A percentile compares a stretch with the other conserved stretches of the same genome.
Evolutionary conservation across 106 monocot species (phyloP).

Genomic region (Dendrobium nobile): DNA sequence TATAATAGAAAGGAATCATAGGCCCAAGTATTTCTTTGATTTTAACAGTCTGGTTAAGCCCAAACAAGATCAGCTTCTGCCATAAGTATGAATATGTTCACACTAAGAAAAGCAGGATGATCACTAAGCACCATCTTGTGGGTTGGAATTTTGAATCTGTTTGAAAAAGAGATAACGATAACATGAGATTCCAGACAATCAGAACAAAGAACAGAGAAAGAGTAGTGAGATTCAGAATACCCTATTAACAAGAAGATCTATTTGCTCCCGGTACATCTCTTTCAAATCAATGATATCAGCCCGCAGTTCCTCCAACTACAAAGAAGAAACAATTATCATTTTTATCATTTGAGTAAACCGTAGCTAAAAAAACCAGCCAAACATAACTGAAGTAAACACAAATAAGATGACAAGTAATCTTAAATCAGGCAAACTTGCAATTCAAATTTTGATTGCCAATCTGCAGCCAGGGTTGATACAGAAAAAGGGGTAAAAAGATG

Average conservation of each 20-base stretch:
- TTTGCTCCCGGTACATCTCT: constrained; percentile 98
- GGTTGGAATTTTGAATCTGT: constrained; percentile 2
- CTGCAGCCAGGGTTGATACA: not conserved
- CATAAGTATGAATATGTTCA: not conserved
- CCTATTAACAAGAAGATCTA: constrained; percentile 95
- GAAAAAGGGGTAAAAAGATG: not conserved
- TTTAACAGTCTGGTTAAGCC: not conserved
- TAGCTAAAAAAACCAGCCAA: not conserved
- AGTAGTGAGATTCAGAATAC: constrained; percentile 18
- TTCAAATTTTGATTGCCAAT: not conserved
- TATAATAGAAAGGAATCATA: not conserved
- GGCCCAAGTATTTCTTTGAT: not conserved
- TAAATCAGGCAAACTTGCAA: no score
- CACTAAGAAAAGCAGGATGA: not conserved
- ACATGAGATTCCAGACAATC: not conserved
- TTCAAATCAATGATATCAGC: constrained; percentile 93
- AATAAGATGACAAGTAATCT: not conserved
- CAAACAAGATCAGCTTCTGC: no score
- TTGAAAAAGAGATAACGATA: constrained; percentile 1
- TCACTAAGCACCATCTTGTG: not conserved
- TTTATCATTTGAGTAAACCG: not conserved
- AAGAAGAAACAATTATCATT: not conserved
- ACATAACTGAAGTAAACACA: not conserved
- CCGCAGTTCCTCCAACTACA: constrained; percentile 88
- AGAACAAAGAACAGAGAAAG: not conserved